These are phyloP conservation scores for Xylaria scruposa DNA, from an alignment of 495 filamentous ascomycete genomes.

Conservation along the genomic window DNA sequence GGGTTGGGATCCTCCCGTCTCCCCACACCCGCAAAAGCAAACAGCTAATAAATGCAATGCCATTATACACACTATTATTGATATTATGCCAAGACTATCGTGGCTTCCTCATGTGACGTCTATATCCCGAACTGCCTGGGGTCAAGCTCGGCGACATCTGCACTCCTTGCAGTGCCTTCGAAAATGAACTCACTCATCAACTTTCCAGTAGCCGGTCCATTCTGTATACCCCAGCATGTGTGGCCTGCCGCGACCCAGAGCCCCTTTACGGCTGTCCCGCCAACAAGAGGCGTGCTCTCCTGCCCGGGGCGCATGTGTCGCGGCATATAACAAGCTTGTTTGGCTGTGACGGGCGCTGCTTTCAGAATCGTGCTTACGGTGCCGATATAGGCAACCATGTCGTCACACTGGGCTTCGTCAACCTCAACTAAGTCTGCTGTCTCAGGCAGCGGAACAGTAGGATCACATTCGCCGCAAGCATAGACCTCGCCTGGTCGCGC, in stretches of 20 bases:
- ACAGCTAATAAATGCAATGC: not conserved
- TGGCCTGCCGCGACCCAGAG: constrained; percentile 88
- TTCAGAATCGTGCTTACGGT: constrained; percentile 78
- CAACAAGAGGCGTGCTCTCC: constrained; percentile 75
- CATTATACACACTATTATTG: not conserved
- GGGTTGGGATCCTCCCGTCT: not conserved
- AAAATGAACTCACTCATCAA: constrained; percentile 86
- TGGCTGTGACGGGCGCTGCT: constrained; percentile 75
- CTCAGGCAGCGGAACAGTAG: constrained; percentile 72
- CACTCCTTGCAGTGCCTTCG: constrained; percentile 79
- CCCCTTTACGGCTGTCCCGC: constrained; percentile 74
- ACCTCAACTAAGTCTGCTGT: constrained; percentile 79
- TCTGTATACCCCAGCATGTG: constrained; percentile 98
- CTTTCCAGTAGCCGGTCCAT: constrained; percentile 89
- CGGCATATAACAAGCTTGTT: constrained; percentile 96
- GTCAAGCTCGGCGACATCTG: constrained; percentile 72
- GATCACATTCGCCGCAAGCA: constrained; percentile 89
- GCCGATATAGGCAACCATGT: constrained; percentile 81
- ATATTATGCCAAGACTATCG: not conserved
- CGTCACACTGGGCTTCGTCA: constrained; percentile 80
- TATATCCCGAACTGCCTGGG: constrained; percentile 63
- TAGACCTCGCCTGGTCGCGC: constrained; percentile 91
- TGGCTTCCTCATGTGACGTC: not conserved
- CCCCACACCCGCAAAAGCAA: not conserved
- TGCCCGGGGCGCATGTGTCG: constrained; percentile 64